Conservation (phyloP, 2,329 filamentous ascomycete genomes). For the Colletotrichum trifolii region DNA sequence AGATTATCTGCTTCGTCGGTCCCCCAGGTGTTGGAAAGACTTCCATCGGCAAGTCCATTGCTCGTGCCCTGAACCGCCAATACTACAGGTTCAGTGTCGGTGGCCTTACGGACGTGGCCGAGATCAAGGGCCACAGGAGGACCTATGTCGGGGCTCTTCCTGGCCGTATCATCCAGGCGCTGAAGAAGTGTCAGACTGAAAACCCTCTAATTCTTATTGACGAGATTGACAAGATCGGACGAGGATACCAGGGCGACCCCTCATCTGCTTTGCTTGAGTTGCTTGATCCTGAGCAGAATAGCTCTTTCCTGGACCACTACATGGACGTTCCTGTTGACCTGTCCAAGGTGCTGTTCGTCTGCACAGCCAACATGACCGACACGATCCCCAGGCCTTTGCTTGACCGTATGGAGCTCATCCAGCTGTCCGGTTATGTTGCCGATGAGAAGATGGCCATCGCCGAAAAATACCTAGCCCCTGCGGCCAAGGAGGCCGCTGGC, state of each 20-base stretch:
- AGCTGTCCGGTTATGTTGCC: conserved; percentile 94
- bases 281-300: conserved; percentile 97
- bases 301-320: conserved; percentile 97
- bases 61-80: conserved; percentile 90
- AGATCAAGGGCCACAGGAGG: conserved; percentile 96
- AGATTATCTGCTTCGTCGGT: conserved; percentile 97
- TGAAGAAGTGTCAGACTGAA: conserved; percentile 99
- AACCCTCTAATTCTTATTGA: conserved; percentile 97
- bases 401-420: conserved; percentile 97
- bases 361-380: conserved; percentile 98
- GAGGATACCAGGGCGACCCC: conserved; percentile 95
- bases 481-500: conserved; percentile 93
- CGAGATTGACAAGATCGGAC: conserved; percentile 97
- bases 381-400: conserved; percentile 94
- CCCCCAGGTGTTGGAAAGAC: conserved; percentile 98
- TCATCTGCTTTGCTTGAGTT: conserved; percentile 93
- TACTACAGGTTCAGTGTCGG: conserved; percentile 99
- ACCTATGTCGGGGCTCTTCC: conserved; percentile 97
- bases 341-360: conserved; percentile 97
- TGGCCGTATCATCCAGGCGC: conserved; percentile 94
- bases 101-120: conserved; percentile 94
- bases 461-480: conserved; percentile 89
- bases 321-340: conserved; percentile 98
- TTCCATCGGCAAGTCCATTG: conserved; percentile 98
- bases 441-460: conserved; percentile 99